Percentiles rank a stretch among this genome's conserved stretches.
Evolutionary conservation across 345 rosid genomes (phyloP).

Genomic region (Eucalyptus pauciflora): DNA sequence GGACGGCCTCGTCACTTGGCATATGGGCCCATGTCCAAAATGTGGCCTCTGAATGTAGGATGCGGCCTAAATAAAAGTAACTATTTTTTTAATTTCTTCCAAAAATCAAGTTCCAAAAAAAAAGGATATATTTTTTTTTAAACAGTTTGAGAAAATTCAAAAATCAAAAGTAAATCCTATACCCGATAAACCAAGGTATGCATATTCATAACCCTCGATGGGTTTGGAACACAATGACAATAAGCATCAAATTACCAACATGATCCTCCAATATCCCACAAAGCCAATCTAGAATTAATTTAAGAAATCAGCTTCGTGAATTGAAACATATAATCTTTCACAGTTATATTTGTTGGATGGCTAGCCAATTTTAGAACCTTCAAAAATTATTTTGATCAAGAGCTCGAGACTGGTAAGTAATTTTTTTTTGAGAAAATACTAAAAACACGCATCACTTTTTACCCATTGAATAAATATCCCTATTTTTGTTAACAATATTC

Average conservation of each 20-base stretch:
- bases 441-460: too few species aligned
- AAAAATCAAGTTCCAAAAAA: too few species aligned
- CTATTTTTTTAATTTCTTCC: background rate
- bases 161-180: background rate
- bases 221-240: background rate
- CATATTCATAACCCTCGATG: background rate
- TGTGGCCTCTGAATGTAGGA: background rate
- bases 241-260: background rate
- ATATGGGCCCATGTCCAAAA: background rate
- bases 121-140: too few species aligned
- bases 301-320: background rate
- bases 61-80: background rate
- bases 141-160: background rate
- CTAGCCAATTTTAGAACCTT: background rate
- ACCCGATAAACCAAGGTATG: background rate
- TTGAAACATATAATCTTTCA: background rate
- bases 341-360: background rate
- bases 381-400: background rate
- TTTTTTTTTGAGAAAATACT: too few species aligned
- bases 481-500: background rate
- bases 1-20: background rate
- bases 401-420: rapidly evolving
- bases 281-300: background rate
- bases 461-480: background rate
- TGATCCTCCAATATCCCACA: background rate